Percentiles rank a stretch among this genome's conserved stretches.
Evolutionary conservation across 257 asterid species (phyloP).

Genomic region (Gentiana straminea): DNA sequence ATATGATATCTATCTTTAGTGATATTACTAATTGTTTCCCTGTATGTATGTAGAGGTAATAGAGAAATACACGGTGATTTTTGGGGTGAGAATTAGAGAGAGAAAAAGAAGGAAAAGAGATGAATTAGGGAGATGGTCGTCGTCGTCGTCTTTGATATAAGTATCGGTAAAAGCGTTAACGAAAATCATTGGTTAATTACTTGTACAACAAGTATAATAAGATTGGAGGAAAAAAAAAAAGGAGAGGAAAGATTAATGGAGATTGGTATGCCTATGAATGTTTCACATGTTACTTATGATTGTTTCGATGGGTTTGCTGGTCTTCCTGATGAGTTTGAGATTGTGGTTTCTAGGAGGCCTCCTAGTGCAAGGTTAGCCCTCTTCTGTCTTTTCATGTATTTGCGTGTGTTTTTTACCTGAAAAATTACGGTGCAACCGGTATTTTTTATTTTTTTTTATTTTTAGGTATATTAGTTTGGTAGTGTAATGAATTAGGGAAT

Average conservation of each 20-base stretch:
- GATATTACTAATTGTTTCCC: conserved; percentile 3
- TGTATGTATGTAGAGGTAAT: conserved; percentile 21
- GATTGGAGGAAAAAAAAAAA: conserved; percentile 14
- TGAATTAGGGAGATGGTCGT: conserved; percentile 32
- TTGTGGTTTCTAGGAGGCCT: conserved; percentile 50
- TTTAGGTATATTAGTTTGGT: too few relatives aligned
- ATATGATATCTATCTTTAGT: conserved; percentile 1
- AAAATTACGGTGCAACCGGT: too few relatives aligned
- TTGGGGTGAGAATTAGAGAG: conserved; percentile 9
- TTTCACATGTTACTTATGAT: conserved; percentile 56
- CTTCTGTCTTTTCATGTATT: background rate
- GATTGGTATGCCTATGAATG: conserved; percentile 42
- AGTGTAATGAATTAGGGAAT: too few relatives aligned
- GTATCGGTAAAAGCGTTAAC: conserved; percentile 31
- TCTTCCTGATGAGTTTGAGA: conserved; percentile 58
- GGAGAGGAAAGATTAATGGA: conserved; percentile 21
- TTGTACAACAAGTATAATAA: conserved; percentile 25
- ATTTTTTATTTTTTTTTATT: too few relatives aligned
- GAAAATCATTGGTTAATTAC: conserved; percentile 36
- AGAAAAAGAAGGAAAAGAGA: conserved; percentile 28
- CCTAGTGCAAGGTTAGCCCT: conserved; percentile 56
- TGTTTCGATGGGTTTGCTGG: conserved; percentile 53
- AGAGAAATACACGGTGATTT: conserved; percentile 12
- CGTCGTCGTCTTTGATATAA: conserved; percentile 24
- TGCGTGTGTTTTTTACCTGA: too few relatives aligned